phyloP scores from a whole-genome alignment of 306 rosid species.

The Fragaria ananassa region DNA sequence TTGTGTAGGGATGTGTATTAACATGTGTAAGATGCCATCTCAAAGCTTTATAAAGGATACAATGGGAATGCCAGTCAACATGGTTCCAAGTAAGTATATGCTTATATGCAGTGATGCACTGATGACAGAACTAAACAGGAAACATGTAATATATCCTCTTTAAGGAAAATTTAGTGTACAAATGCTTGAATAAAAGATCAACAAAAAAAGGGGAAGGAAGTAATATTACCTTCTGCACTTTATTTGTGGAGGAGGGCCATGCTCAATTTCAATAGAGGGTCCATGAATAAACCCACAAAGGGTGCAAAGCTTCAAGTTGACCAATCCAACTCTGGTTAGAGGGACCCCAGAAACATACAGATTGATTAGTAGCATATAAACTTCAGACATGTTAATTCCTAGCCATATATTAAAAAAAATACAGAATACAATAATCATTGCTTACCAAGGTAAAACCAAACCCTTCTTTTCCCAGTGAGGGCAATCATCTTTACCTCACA shows the following conservation, averaged over 20 bases:
- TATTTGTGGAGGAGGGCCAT: conserved; percentile 47
- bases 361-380: conserved; percentile 15
- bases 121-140: conserved; percentile 10
- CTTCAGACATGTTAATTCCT: conserved; percentile 13
- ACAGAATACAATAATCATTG: conserved; percentile 14
- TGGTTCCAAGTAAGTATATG: conserved; percentile 81
- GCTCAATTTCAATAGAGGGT: conserved; percentile 59
- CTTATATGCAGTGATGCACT: neutral
- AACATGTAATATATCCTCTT: conserved; percentile 4
- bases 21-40: conserved; percentile 84
- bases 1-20: conserved; percentile 85
- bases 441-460: conserved; percentile 16
- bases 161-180: neutral
- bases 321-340: conserved; percentile 35
- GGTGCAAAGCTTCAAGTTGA: conserved; percentile 56
- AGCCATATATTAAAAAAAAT: conserved; percentile 14
- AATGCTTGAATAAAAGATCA: conserved; percentile 1
- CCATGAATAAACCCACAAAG: conserved; percentile 56
- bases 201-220: conserved; percentile 22
- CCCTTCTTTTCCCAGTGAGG: conserved; percentile 30
- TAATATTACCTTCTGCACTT: conserved; percentile 57
- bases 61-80: conserved; percentile 71
- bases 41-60: conserved; percentile 74
- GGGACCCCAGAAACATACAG: conserved; percentile 29
- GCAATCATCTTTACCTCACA: conserved; percentile 25